Evolutionary conservation across 2,329 filamentous ascomycete genomes (phyloP).

Genomic region (Hysterium pulicare): DNA sequence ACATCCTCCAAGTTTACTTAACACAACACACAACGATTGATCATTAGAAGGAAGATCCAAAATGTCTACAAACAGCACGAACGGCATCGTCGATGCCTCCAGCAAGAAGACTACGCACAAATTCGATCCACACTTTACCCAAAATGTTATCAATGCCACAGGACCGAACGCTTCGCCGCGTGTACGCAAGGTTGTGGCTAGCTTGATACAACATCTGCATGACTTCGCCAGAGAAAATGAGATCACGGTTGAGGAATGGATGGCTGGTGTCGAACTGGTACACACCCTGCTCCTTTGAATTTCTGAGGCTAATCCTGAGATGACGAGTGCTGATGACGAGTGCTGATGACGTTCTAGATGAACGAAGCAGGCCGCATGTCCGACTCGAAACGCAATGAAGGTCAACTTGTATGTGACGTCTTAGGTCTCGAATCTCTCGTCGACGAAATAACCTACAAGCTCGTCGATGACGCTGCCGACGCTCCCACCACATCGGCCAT

Average conservation of each 20-base stretch:
- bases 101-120: constrained; percentile 24
- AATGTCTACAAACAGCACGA: constrained; percentile 22
- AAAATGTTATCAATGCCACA: constrained; percentile 69
- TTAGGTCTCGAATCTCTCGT: constrained; percentile 61
- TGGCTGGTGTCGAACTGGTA: constrained; percentile 68
- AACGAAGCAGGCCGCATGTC: constrained; percentile 64
- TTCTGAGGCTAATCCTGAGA: no score
- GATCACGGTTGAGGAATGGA: constrained; percentile 75
- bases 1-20: no score
- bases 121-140: constrained; percentile 75
- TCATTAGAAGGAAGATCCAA: constrained; percentile 4
- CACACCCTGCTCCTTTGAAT: no score
- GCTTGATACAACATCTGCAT: constrained; percentile 69
- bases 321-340: no score
- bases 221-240: constrained; percentile 75
- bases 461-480: constrained; percentile 50
- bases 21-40: constrained; percentile 1
- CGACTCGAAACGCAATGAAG: constrained; percentile 60
- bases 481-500: constrained; percentile 71
- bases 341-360: constrained; percentile 36
- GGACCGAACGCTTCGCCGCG: constrained; percentile 65
- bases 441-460: constrained; percentile 75
- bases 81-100: constrained; percentile 14
- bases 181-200: constrained; percentile 59
- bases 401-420: constrained; percentile 58